A percentile compares a stretch with the other conserved stretches of the same genome.
Evolutionary conservation across 306 rosid species (phyloP).

Genomic region (Glycyrrhiza uralensis): DNA sequence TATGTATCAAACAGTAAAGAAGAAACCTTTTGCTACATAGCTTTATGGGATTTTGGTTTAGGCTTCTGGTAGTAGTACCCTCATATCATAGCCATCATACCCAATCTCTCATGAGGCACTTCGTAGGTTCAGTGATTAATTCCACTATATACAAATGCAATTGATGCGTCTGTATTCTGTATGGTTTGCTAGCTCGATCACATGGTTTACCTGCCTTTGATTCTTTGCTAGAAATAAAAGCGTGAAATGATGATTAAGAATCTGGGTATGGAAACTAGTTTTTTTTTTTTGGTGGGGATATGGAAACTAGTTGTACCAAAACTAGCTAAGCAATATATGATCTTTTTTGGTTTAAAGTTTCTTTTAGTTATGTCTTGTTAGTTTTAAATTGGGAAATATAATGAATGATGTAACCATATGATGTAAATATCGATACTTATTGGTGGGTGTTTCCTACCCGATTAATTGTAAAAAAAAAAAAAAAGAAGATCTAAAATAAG

Average conservation of each 20-base stretch:
- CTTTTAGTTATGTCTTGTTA: conserved; percentile 14
- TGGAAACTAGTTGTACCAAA: conserved; percentile 21
- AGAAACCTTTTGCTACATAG: conserved; percentile 32
- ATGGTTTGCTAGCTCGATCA: too few relatives aligned
- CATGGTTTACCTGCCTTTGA: conserved; percentile 34
- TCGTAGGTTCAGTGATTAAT: conserved; percentile 58
- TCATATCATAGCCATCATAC: conserved; percentile 11
- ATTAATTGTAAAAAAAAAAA: too few relatives aligned
- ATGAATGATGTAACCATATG: neutral
- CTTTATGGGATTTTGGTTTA: too few relatives aligned
- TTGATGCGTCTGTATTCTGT: conserved; percentile 1
- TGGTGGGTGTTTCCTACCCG: neutral
- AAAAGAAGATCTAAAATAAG: too few relatives aligned
- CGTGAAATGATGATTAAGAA: neutral
- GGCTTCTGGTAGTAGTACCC: too few relatives aligned
- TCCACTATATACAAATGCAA: conserved; percentile 38
- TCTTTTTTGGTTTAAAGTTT: neutral
- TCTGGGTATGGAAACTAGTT: conserved; percentile 5
- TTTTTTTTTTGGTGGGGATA: too few relatives aligned
- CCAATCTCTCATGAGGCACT: conserved; percentile 38
- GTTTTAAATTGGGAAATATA: conserved; percentile 17
- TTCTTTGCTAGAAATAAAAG: conserved; percentile 32
- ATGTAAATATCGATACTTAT: too few relatives aligned
- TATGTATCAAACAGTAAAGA: conserved; percentile 44
- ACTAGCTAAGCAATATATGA: conserved; percentile 20